A percentile compares a stretch with the other conserved stretches of the same genome.
These are phyloP conservation scores for Aureobasidium vineae DNA, from an alignment of 2,329 filamentous ascomycete genomes.

Conservation along the genomic window DNA sequence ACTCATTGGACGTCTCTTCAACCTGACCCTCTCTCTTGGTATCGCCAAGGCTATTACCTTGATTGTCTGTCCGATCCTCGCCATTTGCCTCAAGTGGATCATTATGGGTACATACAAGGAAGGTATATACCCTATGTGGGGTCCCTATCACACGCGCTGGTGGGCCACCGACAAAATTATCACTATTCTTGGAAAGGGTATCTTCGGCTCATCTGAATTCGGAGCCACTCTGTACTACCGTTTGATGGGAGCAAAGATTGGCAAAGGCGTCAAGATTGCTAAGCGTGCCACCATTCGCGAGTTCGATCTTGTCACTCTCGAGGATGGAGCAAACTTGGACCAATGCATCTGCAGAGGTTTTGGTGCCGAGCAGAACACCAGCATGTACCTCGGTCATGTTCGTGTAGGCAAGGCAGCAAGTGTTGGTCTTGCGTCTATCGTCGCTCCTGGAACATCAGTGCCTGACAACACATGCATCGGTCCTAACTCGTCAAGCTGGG, in stretches of 20 bases:
- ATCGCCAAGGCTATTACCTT: slow-evolving; percentile 45
- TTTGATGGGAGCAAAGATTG: slow-evolving; percentile 55
- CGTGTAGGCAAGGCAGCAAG: slow-evolving; percentile 50
- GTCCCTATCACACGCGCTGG: slow-evolving; percentile 57
- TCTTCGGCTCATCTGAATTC: slow-evolving; percentile 46
- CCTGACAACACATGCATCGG: slow-evolving; percentile 55
- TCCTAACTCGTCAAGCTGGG: slow-evolving; percentile 59
- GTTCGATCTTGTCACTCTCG: slow-evolving; percentile 57
- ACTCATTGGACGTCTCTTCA: slow-evolving; percentile 50
- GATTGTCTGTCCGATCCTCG: slow-evolving; percentile 47
- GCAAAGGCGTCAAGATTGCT: slow-evolving; percentile 51
- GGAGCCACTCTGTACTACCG: slow-evolving; percentile 50
- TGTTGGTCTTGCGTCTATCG: slow-evolving; percentile 51
- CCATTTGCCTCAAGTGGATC: slow-evolving; percentile 56
- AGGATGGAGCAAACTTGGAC: slow-evolving; percentile 51
- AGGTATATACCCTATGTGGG: slow-evolving; percentile 61
- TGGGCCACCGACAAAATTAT: slow-evolving; percentile 58
- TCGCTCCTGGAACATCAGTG: slow-evolving; percentile 52
- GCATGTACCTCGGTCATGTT: slow-evolving; percentile 57
- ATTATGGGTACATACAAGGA: slow-evolving; percentile 55
- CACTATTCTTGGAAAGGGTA: slow-evolving; percentile 49
- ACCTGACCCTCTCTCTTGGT: slow-evolving; percentile 49
- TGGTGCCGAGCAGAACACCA: slow-evolving; percentile 56
- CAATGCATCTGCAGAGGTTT: slow-evolving; percentile 54
- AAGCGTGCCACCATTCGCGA: slow-evolving; percentile 51